Evolutionary conservation across 495 filamentous ascomycete genomes (phyloP), one percentile per base, ranked within the genome.

Genomic region (Opeltia flavorubescens): DNA sequence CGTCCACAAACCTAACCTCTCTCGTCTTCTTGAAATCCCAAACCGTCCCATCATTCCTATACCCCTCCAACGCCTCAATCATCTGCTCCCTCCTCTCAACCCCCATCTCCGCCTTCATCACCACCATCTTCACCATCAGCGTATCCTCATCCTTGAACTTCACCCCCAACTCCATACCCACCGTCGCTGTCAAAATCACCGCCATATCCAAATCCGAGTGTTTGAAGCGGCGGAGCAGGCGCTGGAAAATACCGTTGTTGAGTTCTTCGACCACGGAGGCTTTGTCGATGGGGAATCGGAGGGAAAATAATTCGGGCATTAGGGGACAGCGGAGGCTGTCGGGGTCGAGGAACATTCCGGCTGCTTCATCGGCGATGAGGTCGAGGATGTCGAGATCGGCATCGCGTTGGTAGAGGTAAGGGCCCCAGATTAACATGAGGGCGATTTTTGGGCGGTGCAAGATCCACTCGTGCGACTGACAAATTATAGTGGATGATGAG

Each of bases 281-380:
- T 33, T 27, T 33, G n/a, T 44, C 18, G 4, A 30, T 33, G 27
- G 42, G 42, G 11, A 15, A n/a, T 5, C 42, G 29, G 12, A 44
- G 21, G 25, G 42, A 28, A 27, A 44, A 44, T 12, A 9, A 25
- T 21, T 21, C 38, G 21, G 38, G 38, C 18, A 41, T 9, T 12
- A 41, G 15, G 6, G 38, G 21, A 3, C 15, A 41, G 20, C 38
- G 38, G 15, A 41, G 38, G 21, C 38, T 23, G 21, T 44, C 42
- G n/a, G 26, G 42, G 23, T 28, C 26, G 8, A 8, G 13, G 13
- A 33, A 5, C 17, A 44, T 15, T 5, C 5, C 30, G 4, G 15
- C 23, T 18, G 42, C 42, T 44, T 44, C 42, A 11, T 44, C 25
- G 42, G 42, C 15, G 29, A 44, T 31, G 6, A 17, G n/a, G 42